Base-by-base conservation (phyloP, 2,329 filamentous ascomycete genomes). In the Cyphellophora attinorum region DNA sequence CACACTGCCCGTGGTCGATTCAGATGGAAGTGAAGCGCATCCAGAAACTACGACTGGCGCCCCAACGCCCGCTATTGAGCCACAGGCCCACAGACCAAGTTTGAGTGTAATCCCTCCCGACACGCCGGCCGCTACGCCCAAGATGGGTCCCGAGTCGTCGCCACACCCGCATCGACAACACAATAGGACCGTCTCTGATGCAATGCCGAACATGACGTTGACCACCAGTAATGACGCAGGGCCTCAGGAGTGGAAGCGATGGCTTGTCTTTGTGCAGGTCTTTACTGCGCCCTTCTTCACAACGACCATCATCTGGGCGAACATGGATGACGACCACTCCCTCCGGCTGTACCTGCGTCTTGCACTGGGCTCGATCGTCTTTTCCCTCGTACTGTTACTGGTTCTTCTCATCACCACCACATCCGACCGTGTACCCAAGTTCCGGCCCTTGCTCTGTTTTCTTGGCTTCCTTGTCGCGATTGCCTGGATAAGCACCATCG, bases 401-500 rank as follows among this genome's bases (percentile, higher is more conserved):
- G 53, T 80, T 3, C 62, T 96, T 10, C 61, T 93, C 3, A 40
- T 76, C 3, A 78, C 78, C 13, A 93, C 88, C 0, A 74, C 72
- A 1, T 69, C 79, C 5, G 66, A 74, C 32, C 71, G 69, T 19
- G 77, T 79, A 18, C 81, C 84, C 0, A 75, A 70, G 43, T 84
- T 84, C 57, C 81, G 88, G 39, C 80, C 79, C 31, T 53, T 89
- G 15, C 69, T 96, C 29, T 93, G 86, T 53, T 85, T 94, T 51
- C 65, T 93, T 21, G 91, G 93, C 5, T 98, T 98, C 53, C 66
- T 81, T 6, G 93, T 96, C 39, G 79, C 82, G 42, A 91, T 96
- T 38, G 82, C 85, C 15, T 98, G 93, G 91, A 95, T 96, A 49
- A 91, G 85, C 25, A 91, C 85, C 2, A 86, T 98, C 48, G 89